A percentile compares a stretch with the other conserved stretches of the same genome.
These are phyloP conservation scores for Penicillium odoratum DNA, from an alignment of 495 filamentous ascomycete genomes.

Conservation along the genomic window DNA sequence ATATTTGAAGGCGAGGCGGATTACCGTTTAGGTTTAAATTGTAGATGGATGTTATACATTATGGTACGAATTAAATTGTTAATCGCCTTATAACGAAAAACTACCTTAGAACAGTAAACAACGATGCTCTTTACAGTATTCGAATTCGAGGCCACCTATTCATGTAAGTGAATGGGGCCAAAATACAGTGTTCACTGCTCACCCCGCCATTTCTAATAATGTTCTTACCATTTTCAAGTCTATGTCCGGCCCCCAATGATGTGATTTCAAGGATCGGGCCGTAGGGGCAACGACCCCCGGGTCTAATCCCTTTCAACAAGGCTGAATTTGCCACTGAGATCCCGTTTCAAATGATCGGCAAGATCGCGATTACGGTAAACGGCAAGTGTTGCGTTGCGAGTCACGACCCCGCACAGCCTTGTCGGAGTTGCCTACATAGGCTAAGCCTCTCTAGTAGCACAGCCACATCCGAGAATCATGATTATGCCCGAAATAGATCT, in stretches of 20 bases:
- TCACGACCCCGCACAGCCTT: not conserved
- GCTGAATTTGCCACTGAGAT: not conserved
- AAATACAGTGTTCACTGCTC: too few relatives aligned
- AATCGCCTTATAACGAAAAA: too few relatives aligned
- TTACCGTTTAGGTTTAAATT: not conserved
- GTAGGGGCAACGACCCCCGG: not conserved
- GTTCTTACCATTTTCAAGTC: not conserved
- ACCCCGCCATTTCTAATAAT: too few relatives aligned
- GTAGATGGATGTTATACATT: too few relatives aligned
- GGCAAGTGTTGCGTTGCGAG: not conserved
- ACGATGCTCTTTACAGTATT: too few relatives aligned
- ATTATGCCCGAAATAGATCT: not conserved
- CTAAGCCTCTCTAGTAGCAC: not conserved
- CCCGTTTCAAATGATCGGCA: not conserved
- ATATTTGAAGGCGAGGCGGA: conserved; percentile 38
- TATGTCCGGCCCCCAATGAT: not conserved
- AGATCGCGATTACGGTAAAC: not conserved
- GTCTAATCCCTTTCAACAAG: not conserved
- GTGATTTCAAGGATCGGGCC: not conserved
- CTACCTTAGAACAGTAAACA: too few relatives aligned
- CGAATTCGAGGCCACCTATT: too few relatives aligned
- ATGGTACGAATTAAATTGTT: too few relatives aligned
- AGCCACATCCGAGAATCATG: not conserved
- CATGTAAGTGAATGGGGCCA: too few relatives aligned
- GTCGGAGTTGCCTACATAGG: not conserved